Evolutionary conservation across 2,329 filamentous ascomycete genomes (phyloP), one percentile per base, ranked within the genome.

Genomic region (Aspergillus calidoustus): DNA sequence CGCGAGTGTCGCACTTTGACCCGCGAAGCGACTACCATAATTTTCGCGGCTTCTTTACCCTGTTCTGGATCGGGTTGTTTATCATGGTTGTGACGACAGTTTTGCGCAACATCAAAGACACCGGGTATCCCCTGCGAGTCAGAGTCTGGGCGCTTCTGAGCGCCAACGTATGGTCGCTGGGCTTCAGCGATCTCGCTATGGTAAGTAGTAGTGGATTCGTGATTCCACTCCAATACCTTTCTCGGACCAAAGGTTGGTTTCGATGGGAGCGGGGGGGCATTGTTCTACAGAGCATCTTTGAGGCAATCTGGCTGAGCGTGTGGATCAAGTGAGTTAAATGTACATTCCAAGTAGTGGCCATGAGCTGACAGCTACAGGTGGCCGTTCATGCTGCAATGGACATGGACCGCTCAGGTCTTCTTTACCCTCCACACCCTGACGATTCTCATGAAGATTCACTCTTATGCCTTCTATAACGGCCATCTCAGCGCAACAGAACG

Each of bases 371-470:
- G 50, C 60, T 38, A 31, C 53, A 85, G 83, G 59, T 87, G 93
- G 73, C 95, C 95, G 0, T 98, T 98, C 67, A 77, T 89, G 69
- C 83, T 96, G 8, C 84, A 90, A 55, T 99, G 95, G 95, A 91
- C 93, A 3, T 99, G 95, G 95, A 99, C 95, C 0, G 89, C 94
- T 3, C 95, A 98, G 74, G 95, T 99, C 44, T 99, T 96, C 76
- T 86, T 99, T 69, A 90, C 93, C 11, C 83, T 99, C 38, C 95
- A 99, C 77, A 90, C 93, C 48, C 87, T 99, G 78, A 90, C 92
- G 7, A 84, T 99, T 22, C 87, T 97, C 54, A 99, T 99, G 95
- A 99, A 99, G 83, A 95, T 98, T 88, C 95, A 99, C 77, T 97
- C 93, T 6, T 99, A 97, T 73, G 91, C 92, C 25, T 99, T 98